Evolutionary conservation across 768 basidiomycete genomes (phyloP).

Genomic region (Imleria badia): DNA sequence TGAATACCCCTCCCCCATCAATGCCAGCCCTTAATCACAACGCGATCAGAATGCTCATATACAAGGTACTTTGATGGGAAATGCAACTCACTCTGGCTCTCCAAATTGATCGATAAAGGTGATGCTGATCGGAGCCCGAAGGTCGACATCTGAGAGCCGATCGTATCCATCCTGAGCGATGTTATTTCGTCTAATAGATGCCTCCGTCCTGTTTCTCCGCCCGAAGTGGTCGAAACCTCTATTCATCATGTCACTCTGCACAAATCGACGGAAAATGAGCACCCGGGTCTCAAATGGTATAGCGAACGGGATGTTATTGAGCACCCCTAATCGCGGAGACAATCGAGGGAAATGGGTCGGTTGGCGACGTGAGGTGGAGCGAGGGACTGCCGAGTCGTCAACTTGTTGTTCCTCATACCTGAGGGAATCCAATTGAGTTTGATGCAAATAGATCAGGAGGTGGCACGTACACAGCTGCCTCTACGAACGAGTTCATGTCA

Average conservation of each 20-base stretch:
- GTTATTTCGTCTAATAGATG: constrained; percentile 54
- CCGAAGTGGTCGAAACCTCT: constrained; percentile 17
- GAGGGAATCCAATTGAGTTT: background rate
- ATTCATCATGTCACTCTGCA: constrained; percentile 56
- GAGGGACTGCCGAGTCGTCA: constrained; percentile 25
- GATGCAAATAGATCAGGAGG: background rate
- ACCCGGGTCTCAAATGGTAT: constrained; percentile 94
- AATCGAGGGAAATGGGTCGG: constrained; percentile 58
- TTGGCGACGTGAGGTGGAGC: constrained; percentile 61
- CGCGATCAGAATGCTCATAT: background rate
- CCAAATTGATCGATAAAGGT: constrained; percentile 92
- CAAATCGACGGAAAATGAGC: constrained; percentile 82
- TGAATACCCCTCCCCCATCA: constrained; percentile 96
- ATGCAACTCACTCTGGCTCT: constrained; percentile 66
- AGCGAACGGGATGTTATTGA: constrained; percentile 95
- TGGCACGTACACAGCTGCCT: constrained; percentile 74
- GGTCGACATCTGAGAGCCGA: constrained; percentile 67
- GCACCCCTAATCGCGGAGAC: constrained; percentile 77
- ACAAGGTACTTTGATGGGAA: background rate
- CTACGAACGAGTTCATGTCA: constrained; percentile 73
- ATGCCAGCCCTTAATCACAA: constrained; percentile 67
- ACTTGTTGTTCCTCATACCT: constrained; percentile 69
- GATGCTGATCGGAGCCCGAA: constrained; percentile 85
- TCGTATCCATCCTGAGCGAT: constrained; percentile 94
- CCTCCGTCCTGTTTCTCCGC: constrained; percentile 23